These are phyloP conservation scores for Suhomyces xylopsoci DNA, from an alignment of 805 yeast genomes.

Conservation along the genomic window DNA sequence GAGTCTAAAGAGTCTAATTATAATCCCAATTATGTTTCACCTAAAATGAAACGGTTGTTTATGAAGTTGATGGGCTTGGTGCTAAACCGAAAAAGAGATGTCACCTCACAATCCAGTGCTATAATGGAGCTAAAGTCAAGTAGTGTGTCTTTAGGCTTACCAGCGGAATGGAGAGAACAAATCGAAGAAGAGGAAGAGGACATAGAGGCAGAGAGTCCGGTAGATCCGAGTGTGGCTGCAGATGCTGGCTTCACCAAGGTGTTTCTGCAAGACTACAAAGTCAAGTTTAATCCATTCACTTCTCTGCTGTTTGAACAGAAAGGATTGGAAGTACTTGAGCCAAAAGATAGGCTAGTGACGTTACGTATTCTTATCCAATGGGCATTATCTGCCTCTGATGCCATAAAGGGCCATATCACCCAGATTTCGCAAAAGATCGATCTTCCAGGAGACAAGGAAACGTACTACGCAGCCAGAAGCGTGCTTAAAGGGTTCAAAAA, in stretches of 20 bases:
- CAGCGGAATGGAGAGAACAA: constrained; percentile 37
- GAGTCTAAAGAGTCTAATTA: too few species aligned
- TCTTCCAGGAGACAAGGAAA: constrained; percentile 37
- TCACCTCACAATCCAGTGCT: constrained; percentile 24
- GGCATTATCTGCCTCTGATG: constrained; percentile 32
- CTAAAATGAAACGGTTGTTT: constrained; percentile 32
- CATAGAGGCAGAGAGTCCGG: constrained; percentile 11
- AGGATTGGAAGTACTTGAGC: constrained; percentile 34
- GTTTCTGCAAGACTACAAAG: constrained; percentile 9
- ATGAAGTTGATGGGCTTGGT: constrained; percentile 30
- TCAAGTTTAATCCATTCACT: constrained; percentile 20
- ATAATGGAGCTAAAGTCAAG: constrained; percentile 32
- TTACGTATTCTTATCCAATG: constrained; percentile 36
- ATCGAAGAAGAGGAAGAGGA: constrained; percentile 2
- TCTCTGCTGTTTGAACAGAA: constrained; percentile 25
- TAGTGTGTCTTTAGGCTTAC: constrained; percentile 28
- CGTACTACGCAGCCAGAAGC: constrained; percentile 34
- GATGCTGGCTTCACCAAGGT: constrained; percentile 12
- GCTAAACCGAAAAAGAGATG: constrained; percentile 32
- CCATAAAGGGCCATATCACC: constrained; percentile 23
- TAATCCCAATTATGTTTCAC: constrained; percentile 16
- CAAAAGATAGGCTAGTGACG: constrained; percentile 34
- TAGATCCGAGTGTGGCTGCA: constrained; percentile 22
- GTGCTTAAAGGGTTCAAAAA: constrained; percentile 34
- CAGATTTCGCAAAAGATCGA: constrained; percentile 29